Conservation (phyloP, 1,139 yeast genomes). For the Suhomyces taliae region DNA sequence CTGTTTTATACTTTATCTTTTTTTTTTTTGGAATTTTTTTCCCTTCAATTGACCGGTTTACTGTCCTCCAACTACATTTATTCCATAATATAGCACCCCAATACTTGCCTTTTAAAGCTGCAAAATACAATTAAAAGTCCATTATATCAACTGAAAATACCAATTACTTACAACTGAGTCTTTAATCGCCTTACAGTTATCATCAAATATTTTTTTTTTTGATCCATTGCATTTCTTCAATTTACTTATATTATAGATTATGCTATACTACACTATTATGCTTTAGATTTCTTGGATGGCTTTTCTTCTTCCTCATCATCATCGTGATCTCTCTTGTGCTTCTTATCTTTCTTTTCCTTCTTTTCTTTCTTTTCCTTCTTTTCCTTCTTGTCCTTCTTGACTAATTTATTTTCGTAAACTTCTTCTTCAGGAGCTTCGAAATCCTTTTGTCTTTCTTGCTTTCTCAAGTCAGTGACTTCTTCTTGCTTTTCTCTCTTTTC, state of each 20-base stretch:
- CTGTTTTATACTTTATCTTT: no score
- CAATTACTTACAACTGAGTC: background rate
- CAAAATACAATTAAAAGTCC: no score
- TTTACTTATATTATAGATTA: background rate
- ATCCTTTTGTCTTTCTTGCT: conserved; percentile 72
- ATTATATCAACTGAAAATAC: no score
- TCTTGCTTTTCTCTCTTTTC: conserved; percentile 80
- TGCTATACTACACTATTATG: background rate
- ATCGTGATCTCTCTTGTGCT: conserved; percentile 13
- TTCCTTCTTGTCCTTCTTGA: conserved; percentile 31
- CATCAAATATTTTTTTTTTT: no score
- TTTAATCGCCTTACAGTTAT: no score
- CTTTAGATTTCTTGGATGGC: conserved; percentile 7
- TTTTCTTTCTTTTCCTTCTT: conserved; percentile 16
- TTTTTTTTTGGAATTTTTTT: no score
- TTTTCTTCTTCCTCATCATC: conserved; percentile 9
- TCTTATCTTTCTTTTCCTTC: conserved; percentile 16
- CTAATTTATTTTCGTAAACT: conserved; percentile 18
- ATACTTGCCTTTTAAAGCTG: no score
- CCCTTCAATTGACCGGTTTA: no score
- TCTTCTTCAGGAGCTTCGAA: conserved; percentile 69
- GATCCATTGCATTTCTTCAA: no score
- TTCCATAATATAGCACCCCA: no score
- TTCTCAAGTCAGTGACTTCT: conserved; percentile 63
- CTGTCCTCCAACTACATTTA: no score